Evolutionary conservation across 2,329 filamentous ascomycete species (phyloP), one percentile per base, ranked within the genome.

Genomic region (Phyllosticta ampelicida): DNA sequence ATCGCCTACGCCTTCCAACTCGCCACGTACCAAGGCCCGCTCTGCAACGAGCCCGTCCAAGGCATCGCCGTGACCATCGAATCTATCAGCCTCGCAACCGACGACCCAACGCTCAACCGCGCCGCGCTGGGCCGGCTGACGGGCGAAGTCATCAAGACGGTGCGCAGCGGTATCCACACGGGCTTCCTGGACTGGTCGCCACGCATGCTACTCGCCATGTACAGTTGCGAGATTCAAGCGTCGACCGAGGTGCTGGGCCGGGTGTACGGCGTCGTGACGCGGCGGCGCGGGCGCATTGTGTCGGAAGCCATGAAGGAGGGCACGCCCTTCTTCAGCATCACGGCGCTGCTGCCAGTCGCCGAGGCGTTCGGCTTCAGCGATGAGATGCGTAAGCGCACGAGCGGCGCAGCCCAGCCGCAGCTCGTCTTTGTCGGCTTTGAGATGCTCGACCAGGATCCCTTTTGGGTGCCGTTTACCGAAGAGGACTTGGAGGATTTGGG

Each of bases 191-290:
- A 97, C 77, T 99, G 94, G 94, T 92, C 87, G 48, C 89, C 94
- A 0, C 85, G 94, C n/a, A 82, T 99, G 64, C 84, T 97, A 75
- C 83, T 99, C 51, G 94, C 94, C 55, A 97, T 97, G 90, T 99
- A 99, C 77, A 90, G 84, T 58, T 96, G 92, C 71, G 94, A 97
- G 71, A 97, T 99, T 67, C 94, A 97, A 79, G 90, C 92, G 28
- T 91, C 89, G 20, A 92, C 91, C 66, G 94, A 97, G 73, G 94
- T 97, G 49, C 84, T 99, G 5, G 94, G 94, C 20, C 86, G 90
- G 28, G 94, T 97, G 30, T 99, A 99, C 78, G 89, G 89, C 64
- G 92, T 97, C n/a, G 85, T 99, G n/a, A 96, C 92, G 29, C 86
- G 92, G 1, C 88, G 94, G 5, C 86, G 91, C 30, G 94, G 94